Base-by-base conservation (phyloP, 495 filamentous ascomycete species). In the Penicillium roqueforti region DNA sequence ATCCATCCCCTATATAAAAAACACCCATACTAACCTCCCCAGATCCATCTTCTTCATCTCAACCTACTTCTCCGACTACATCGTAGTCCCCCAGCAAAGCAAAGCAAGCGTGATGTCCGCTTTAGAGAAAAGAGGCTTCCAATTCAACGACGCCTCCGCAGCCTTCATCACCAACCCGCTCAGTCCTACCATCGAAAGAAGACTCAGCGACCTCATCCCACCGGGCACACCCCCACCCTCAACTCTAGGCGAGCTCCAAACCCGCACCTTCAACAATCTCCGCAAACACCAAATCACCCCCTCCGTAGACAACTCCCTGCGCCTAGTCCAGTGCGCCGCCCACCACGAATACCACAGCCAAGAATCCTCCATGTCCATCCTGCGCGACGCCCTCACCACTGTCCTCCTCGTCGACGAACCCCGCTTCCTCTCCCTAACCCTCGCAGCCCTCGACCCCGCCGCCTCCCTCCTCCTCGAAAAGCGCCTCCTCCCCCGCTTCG, bases 21-120 rank as follows among this genome's bases (percentile, higher is more conserved):
- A 16, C 19, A 25, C 38, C 41, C 11, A 41, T 7, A 44, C 52
- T 58, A 22, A 61, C 45, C 1, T 3, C 28, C 45, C 13, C 5
- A 51, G 49, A 87, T 87, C 93, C 36, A 95, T 98, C 57, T 97
- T 97, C 70, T 97, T 98, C 77, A 95, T 97, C 64, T 95, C 92
- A 1, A 97, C 93, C 20, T 98, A 98, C 68, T 97, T 95, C 67
- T 89, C 89, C 11, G 93, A 98, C 70, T 98, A 95, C 73, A 95
- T 98, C 58, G 77, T 98, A 16, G 90, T 97, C 4, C 93, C 93
- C 4, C 72, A 78, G 36, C 87, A 85, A 58, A 83, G 83, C 67
- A 84, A 87, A 36, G 67, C 74, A 8, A 82, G 80, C 32, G 92
- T 97, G 39, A 83, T 92, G 37, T 76, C 81, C 44, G 84, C 88